Evolutionary conservation across 2,329 filamentous ascomycete genomes (phyloP), one percentile per base, ranked within the genome.

Genomic region (Neofusicoccum laricinum): DNA sequence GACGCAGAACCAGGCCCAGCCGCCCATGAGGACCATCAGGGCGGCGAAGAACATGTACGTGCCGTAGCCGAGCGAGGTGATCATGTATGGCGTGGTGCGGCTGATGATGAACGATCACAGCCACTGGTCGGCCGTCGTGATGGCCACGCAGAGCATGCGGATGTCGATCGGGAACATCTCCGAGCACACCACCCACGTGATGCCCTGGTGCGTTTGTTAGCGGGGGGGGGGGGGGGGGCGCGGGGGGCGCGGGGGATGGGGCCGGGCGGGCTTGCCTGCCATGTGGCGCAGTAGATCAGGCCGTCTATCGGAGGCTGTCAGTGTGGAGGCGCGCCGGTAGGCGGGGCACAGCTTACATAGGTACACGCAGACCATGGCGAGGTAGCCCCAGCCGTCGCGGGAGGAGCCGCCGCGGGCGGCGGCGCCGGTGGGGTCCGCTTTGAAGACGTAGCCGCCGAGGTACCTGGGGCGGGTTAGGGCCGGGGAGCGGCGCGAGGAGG

Each of bases 131-230:
- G 79, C 75, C 4, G 81, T 82, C 8, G 80, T 81, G 38, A 82
- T 75, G 19, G 81, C 80, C 32, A 83, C 79, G 8, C 81, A 82
- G 4, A 79, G 74, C 63, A 83, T 82, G 14, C 83, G 79, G 51
- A 85, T 80, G 6, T 82, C 74, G 0, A 78, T 79, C 0, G 83
- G 81, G 68, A 85, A 85, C 64, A 85, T 84, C 76, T 82, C 90
- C 2, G 88, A 85, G 1, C 91, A 84, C 62, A 93, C 82, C 66
- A 91, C 90, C 90, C 90, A 92, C 5, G 57, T 46, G 41, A 61
- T 61, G 41, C 51, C 51, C 51, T 53, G 49, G 8, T 11, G 17
- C 3, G 10, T n/a, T n/a, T 11, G 45, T 49, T 15, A 49, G 21
- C 25, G 41, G 0, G 76, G 76, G 0, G 75, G 76, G 25, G 77